Evolutionary conservation across 768 basidiomycete species (phyloP), one percentile per base, ranked within the genome.

Genomic region (Pisolithus albus): DNA sequence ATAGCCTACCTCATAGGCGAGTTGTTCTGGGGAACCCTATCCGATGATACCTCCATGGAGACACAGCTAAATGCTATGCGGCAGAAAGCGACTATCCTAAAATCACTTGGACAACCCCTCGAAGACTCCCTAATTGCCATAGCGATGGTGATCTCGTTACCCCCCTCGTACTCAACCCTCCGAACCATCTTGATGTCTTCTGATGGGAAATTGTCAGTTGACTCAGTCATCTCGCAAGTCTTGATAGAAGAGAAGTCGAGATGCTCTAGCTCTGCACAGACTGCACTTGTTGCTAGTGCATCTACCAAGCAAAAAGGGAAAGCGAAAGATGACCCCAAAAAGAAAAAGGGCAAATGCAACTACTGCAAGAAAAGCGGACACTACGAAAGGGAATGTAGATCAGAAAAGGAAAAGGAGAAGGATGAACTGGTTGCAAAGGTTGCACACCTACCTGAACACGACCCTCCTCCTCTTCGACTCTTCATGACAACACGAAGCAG

Each of bases 1-100:
- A 53, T 58, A 10, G 61, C 60, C 7, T 60, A 60, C 40, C 54
- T 61, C 4, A 60, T 63, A 16, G 49, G 57, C 23, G 54, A 64
- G 42, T 52, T 64, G n/a, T 64, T 62, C 52, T 46, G 47, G 1
- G 44, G 52, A 23, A 65, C 54, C 1, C 56, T 64, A 32, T 56
- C 58, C 15, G 54, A 64, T 24, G 50, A 57, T 0, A 18, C 38
- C 1, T 26, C 54, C 0, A 53, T 62, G 42, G 57, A 58, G 30
- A 52, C 50, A 7, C 63, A 64, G 43, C 49, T 64, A 15, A 61
- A 64, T 48, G 16, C 50, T 5, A 55, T 64, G 53, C 46, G 46
- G 52, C 24, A 53, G 41, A 56, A 57, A 42, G 49, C 50, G 1
- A 52, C 42, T 39, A 49, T 57, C 21, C 53, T 61, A 47, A 16